phyloP scores from a whole-genome alignment of 768 basidiomycete genomes.

The Boletus reticulatus region DNA sequence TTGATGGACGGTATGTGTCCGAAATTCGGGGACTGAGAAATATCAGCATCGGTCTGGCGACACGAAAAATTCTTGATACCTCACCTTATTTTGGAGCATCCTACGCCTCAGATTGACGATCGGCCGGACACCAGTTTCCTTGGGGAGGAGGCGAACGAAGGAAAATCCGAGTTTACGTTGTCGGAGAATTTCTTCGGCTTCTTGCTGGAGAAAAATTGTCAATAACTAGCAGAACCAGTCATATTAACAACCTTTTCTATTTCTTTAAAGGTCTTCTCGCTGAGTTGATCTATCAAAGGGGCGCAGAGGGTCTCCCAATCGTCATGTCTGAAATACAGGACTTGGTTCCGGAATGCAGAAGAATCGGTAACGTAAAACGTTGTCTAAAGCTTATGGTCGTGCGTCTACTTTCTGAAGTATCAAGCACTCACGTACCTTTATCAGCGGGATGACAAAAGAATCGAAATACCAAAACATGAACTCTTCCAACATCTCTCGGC shows the following conservation, averaged over 20 bases:
- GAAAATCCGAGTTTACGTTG: constrained; percentile 79
- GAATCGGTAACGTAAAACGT: constrained; percentile 95
- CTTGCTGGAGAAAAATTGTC: constrained; percentile 40
- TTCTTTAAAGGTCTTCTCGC: constrained; percentile 64
- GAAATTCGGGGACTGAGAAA: constrained; percentile 30
- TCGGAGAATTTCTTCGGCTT: constrained; percentile 64
- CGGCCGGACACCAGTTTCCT: constrained; percentile 91
- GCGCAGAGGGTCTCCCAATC: constrained; percentile 86
- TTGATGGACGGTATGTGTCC: constrained; percentile 70
- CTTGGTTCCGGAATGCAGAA: constrained; percentile 73
- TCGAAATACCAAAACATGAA: constrained; percentile 96
- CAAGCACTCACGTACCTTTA: constrained; percentile 54
- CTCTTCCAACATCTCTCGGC: constrained; percentile 80
- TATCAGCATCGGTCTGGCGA: background rate
- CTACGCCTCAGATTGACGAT: constrained; percentile 88
- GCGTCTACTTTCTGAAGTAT: background rate
- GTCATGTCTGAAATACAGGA: constrained; percentile 92
- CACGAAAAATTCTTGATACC: background rate
- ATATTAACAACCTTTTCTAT: constrained; percentile 55
- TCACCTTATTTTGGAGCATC: constrained; percentile 35
- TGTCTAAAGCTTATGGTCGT: constrained; percentile 48
- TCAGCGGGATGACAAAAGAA: constrained; percentile 72
- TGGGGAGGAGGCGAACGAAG: constrained; percentile 86
- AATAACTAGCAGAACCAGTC: background rate
- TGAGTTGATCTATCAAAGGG: constrained; percentile 78